phyloP scores from a whole-genome alignment of 2,329 filamentous ascomycete species.

The Ophiostoma sp. region DNA sequence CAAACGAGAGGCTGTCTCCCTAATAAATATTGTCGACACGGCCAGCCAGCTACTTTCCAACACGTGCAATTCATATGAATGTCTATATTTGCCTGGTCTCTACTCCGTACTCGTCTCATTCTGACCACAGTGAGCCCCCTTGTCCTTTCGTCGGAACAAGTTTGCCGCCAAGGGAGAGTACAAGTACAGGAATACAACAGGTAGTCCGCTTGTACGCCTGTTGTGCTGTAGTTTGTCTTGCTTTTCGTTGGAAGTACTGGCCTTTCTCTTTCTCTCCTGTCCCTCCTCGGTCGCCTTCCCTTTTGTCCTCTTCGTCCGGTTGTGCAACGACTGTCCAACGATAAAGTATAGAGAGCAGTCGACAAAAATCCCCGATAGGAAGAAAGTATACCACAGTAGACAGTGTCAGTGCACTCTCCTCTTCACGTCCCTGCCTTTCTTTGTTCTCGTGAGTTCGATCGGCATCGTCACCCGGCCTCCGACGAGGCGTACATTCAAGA shows the following conservation, averaged over 20 bases:
- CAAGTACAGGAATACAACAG: not conserved
- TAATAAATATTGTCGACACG: not conserved
- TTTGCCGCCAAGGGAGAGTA: not conserved
- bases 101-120: not conserved
- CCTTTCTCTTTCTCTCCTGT: not conserved
- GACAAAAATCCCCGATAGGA: conserved; percentile 6
- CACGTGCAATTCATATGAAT: not conserved
- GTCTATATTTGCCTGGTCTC: not conserved
- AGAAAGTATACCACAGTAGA: not conserved
- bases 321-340: conserved; percentile 7
- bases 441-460: not conserved
- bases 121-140: not conserved
- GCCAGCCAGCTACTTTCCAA: not conserved
- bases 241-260: not conserved
- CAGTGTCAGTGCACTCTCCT: not conserved
- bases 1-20: not conserved
- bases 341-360: not conserved
- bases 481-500: not conserved
- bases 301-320: not conserved
- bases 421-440: not conserved
- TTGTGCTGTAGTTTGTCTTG: not conserved
- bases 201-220: not conserved
- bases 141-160: not conserved
- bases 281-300: not conserved
- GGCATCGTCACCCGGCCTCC: not conserved